These are phyloP conservation scores for Sanguinoderma infundibulare DNA, from an alignment of 1,284 basidiomycete genomes.

Conservation along the genomic window DNA sequence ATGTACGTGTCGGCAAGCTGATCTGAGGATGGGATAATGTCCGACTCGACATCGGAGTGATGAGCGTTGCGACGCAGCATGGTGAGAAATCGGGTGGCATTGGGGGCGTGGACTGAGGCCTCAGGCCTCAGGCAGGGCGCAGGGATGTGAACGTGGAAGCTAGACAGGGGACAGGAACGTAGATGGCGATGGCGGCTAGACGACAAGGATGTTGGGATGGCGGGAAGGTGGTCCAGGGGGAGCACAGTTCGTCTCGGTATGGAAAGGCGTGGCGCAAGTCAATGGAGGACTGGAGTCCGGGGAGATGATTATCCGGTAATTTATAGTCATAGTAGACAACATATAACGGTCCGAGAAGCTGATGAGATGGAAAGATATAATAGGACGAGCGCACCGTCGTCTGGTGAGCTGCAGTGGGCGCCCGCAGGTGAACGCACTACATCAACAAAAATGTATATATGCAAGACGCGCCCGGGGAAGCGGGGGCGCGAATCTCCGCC, in stretches of 20 bases:
- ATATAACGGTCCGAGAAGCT: neutral
- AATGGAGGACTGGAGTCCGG: neutral
- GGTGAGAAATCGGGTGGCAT: neutral
- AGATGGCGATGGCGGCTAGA: neutral
- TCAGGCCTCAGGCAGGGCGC: neutral
- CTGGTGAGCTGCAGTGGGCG: neutral
- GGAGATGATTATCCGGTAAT: neutral
- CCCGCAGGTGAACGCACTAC: neutral
- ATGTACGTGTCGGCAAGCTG: neutral
- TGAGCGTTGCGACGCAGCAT: slow-evolving; percentile 4
- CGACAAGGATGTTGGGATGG: neutral
- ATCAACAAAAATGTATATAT: neutral
- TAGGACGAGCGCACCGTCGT: neutral
- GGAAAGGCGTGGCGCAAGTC: neutral
- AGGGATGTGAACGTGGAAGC: neutral
- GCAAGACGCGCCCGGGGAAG: neutral
- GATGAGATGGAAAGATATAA: neutral
- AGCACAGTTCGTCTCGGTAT: too few relatives aligned
- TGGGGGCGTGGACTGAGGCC: neutral
- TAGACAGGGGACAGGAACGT: neutral
- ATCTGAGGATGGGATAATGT: neutral
- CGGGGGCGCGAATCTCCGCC: neutral
- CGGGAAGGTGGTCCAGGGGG: neutral
- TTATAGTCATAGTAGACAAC: neutral
- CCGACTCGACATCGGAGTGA: neutral